Percentiles rank a stretch among this genome's conserved stretches.
phyloP scores from a whole-genome alignment of 352 stramenopile genomes.

The Aphanomyces astaci region DNA sequence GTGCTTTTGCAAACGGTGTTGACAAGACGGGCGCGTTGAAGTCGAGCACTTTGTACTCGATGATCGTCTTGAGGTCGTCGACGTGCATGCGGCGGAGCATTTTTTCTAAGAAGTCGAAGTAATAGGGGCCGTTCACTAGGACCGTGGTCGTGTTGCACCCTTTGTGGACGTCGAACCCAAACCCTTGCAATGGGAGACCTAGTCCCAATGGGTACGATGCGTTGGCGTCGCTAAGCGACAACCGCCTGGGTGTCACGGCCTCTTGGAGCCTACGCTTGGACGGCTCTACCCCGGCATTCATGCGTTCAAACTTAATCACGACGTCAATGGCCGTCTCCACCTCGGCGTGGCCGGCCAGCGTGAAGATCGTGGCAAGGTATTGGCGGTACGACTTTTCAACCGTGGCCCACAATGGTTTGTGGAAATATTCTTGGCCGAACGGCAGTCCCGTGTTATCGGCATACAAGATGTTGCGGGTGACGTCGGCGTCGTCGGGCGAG shows the following conservation, averaged over 20 bases:
- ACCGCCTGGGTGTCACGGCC: slow-evolving; percentile 75
- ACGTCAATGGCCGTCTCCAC: slow-evolving; percentile 49
- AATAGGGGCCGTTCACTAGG: slow-evolving; percentile 39
- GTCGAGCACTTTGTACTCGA: too few species aligned
- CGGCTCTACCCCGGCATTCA: slow-evolving; percentile 72
- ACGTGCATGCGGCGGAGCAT: slow-evolving; percentile 31
- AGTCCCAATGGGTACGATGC: slow-evolving; percentile 40
- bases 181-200: slow-evolving; percentile 37
- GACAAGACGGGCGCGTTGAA: too few species aligned
- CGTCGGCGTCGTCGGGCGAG: too few species aligned
- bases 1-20: too few species aligned
- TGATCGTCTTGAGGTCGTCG: slow-evolving; percentile 42
- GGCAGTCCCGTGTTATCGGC: slow-evolving; percentile 40
- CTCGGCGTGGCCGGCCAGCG: background rate
- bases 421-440: slow-evolving; percentile 31
- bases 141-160: slow-evolving; percentile 23
- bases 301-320: slow-evolving; percentile 72
- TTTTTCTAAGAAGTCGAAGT: slow-evolving; percentile 39
- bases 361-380: slow-evolving; percentile 28
- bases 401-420: slow-evolving; percentile 35
- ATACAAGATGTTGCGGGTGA: slow-evolving; percentile 37
- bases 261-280: slow-evolving; percentile 77
- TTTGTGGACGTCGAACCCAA: too few species aligned
- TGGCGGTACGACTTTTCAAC: slow-evolving; percentile 41
- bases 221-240: slow-evolving; percentile 52